A percentile compares a stretch with the other conserved stretches of the same genome.
Evolutionary conservation across 805 yeast species (phyloP).

Genomic region (Yamadazyma laniorum): DNA sequence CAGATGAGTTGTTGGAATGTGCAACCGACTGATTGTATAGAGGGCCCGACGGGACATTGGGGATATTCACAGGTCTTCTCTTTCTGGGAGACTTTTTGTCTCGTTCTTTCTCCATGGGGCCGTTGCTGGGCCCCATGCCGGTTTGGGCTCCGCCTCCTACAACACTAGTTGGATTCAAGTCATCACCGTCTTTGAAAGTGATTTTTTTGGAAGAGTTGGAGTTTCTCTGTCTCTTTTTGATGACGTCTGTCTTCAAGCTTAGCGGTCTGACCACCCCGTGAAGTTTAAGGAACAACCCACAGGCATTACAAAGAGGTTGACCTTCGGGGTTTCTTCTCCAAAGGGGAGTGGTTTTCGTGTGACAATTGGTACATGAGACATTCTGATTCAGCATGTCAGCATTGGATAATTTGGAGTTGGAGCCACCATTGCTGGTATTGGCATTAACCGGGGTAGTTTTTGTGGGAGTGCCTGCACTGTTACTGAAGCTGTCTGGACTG

Average conservation of each 20-base stretch:
- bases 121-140: neutral
- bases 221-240: constrained; percentile 81
- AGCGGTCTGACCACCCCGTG: constrained; percentile 96
- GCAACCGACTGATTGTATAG: neutral
- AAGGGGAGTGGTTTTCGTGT: constrained; percentile 87
- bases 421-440: neutral
- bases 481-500: constrained; percentile 2
- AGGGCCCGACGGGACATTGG: constrained; percentile 1
- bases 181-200: constrained; percentile 46
- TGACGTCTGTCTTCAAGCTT: constrained; percentile 86
- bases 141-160: neutral
- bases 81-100: constrained; percentile 14
- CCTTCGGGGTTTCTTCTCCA: constrained; percentile 96
- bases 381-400: constrained; percentile 8
- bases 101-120: neutral
- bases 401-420: neutral
- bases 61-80: constrained; percentile 14
- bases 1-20: constrained; percentile 1
- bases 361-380: constrained; percentile 75
- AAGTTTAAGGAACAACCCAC: constrained; percentile 87
- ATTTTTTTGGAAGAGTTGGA: constrained; percentile 20
- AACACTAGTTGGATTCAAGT: constrained; percentile 45
- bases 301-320: constrained; percentile 91
- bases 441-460: neutral
- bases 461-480: neutral